Percentiles rank a stretch among this genome's conserved stretches.
Evolutionary conservation across 2,329 filamentous ascomycete genomes (phyloP).

Genomic region (Colletotrichum aenigma): DNA sequence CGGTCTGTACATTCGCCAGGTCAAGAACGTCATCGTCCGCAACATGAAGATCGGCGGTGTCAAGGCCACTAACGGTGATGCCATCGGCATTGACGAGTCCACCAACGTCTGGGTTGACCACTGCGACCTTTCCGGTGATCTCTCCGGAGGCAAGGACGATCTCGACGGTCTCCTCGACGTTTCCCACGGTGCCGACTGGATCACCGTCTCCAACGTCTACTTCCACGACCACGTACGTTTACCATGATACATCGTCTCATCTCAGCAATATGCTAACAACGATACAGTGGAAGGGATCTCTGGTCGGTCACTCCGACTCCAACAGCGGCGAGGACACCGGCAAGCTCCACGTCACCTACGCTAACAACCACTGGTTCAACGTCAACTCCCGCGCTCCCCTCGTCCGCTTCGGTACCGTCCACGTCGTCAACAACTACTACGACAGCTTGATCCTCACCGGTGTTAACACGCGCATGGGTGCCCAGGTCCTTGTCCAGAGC

Average conservation of each 20-base stretch:
- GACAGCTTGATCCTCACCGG: conserved; percentile 45
- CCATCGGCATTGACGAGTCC: conserved; percentile 52
- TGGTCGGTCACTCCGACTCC: conserved; percentile 65
- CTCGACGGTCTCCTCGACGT: conserved; percentile 50
- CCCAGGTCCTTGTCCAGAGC: conserved; percentile 58
- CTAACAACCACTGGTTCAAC: conserved; percentile 66
- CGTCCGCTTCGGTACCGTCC: conserved; percentile 66
- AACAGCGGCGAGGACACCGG: conserved; percentile 63
- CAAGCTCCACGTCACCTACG: conserved; percentile 62
- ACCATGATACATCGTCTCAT: fast-evolving
- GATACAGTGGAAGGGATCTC: conserved; percentile 57
- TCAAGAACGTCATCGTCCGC: conserved; percentile 60
- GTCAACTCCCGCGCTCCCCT: conserved; percentile 64
- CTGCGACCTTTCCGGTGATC: conserved; percentile 40
- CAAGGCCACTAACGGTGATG: conserved; percentile 58
- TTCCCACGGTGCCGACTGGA: conserved; percentile 45
- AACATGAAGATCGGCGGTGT: conserved; percentile 56
- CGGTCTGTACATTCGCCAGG: conserved; percentile 54
- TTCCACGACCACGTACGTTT: conserved; percentile 44
- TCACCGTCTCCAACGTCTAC: conserved; percentile 46
- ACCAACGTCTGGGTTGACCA: conserved; percentile 55
- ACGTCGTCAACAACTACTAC: conserved; percentile 50
- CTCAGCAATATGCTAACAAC: conserved; percentile 25
- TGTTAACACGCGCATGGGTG: conserved; percentile 58
- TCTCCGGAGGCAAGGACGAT: conserved; percentile 43